Base-by-base conservation (phyloP, 257 asterid species). In the Linaria vulgaris region DNA sequence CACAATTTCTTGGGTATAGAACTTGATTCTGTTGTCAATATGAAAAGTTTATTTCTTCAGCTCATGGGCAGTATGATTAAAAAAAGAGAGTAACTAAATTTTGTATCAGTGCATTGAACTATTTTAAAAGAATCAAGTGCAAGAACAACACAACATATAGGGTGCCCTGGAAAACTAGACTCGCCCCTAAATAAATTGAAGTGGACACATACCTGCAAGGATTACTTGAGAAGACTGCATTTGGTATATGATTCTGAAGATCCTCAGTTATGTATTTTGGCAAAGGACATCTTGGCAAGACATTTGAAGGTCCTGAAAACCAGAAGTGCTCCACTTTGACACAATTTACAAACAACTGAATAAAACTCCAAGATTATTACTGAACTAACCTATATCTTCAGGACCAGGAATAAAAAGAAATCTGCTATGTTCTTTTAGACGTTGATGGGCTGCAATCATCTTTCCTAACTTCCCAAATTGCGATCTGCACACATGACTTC, bases 331-430 rank as follows among this genome's bases (percentile, higher is more conserved):
- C 63, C 31, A 21, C 63, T 60, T 47, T 47, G 15, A 61, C 48
- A 54, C 66, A 30, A 67, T 56, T 27, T 61, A 30, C 34, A 54
- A 50, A 55, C 57, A 59, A 37, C 61, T 57, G 44, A 27, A 22
- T 66, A 64, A 73, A 66, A 67, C 43, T 51, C 22, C 60, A 19
- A 48, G 72, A 56, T 60, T 63, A 52, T 66, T 61, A 64, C 48
- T 59, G 46, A 54, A 78, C 86, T 58, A 55, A 89, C 99, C 99
- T 69, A 85, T 81, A 65, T 92, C 97, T 76, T 90, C 94, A 57
- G 99, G 98, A 68, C 98, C 98, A 39, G 98, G 98, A 71, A 92
- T 86, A 73, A 92, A 92, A 39, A 94, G 90, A 79, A 94, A 94
- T 66, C 74, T 80, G 63, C 95, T 89, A 45, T 78, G 75, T 45